A percentile compares a stretch with the other conserved stretches of the same genome.
These are phyloP conservation scores for Aspergillus avenaceus DNA, from an alignment of 495 filamentous ascomycete genomes.

Conservation along the genomic window DNA sequence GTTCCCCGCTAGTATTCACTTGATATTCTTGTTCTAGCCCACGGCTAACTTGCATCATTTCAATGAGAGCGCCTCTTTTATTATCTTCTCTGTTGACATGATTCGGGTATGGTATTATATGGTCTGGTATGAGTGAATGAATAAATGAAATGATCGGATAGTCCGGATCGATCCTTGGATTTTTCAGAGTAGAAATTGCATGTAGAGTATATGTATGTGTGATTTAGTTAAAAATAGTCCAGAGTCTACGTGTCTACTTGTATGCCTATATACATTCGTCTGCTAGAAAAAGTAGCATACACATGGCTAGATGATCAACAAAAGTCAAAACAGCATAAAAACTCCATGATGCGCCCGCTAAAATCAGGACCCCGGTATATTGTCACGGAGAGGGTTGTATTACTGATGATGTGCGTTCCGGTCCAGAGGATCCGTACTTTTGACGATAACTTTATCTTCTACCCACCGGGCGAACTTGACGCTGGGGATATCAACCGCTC, in stretches of 20 bases:
- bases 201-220: conserved; percentile 2
- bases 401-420: neutral
- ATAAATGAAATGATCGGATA: conserved; percentile 33
- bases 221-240: no score
- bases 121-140: conserved; percentile 39
- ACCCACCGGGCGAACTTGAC: conserved; percentile 53
- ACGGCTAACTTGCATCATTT: neutral
- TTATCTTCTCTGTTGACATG: neutral
- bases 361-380: neutral
- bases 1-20: no score
- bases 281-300: no score
- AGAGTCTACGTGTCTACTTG: no score
- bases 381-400: neutral
- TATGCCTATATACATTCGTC: no score
- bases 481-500: conserved; percentile 53
- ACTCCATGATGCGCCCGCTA: neutral
- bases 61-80: no score
- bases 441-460: conserved; percentile 36
- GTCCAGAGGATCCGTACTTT: conserved; percentile 8
- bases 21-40: no score
- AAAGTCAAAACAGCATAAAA: neutral
- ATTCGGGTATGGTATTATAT: conserved; percentile 1
- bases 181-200: neutral
- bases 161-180: neutral
- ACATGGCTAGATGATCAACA: no score